These are phyloP conservation scores for Limonium bicolor DNA, from an alignment of 148 eudicot species.

Conservation along the genomic window DNA sequence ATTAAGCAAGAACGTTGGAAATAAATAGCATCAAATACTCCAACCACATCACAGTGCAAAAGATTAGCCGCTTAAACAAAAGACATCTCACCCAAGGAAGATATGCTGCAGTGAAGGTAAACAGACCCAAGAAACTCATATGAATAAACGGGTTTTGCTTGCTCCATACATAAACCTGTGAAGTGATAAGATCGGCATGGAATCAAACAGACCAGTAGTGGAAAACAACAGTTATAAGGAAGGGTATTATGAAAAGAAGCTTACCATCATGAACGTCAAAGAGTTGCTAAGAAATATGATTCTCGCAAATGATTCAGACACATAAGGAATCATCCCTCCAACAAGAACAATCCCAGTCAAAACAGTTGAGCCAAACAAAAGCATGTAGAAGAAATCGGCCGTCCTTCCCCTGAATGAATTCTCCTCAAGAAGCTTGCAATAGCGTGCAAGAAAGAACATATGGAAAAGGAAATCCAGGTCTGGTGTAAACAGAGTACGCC, in stretches of 20 bases:
- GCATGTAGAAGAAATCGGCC: slow-evolving; percentile 94
- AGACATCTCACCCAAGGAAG: slow-evolving; percentile 67
- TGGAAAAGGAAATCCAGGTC: slow-evolving; percentile 89
- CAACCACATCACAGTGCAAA: too few species aligned
- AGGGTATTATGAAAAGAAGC: slow-evolving; percentile 3
- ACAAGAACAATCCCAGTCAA: slow-evolving; percentile 82
- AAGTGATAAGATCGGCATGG: slow-evolving; percentile 1
- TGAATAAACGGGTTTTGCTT: slow-evolving; percentile 91
- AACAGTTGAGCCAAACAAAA: slow-evolving; percentile 73
- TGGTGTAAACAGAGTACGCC: slow-evolving; percentile 11
- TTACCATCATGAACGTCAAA: slow-evolving; percentile 90
- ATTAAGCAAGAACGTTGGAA: too few species aligned
- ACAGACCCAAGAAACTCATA: slow-evolving; percentile 92
- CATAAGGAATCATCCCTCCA: slow-evolving; percentile 88
- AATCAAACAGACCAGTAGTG: not conserved
- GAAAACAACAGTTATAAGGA: not conserved
- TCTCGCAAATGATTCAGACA: slow-evolving; percentile 77
- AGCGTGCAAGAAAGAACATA: slow-evolving; percentile 94
- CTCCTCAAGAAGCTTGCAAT: slow-evolving; percentile 96
- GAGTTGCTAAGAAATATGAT: slow-evolving; percentile 92
- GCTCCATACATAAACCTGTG: slow-evolving; percentile 94
- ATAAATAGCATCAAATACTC: too few species aligned
- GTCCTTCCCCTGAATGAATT: slow-evolving; percentile 87
- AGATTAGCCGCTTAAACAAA: not conserved
- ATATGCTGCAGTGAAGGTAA: slow-evolving; percentile 90